Base-by-base conservation (phyloP, 2,329 filamentous ascomycete species). In the Pestalotiopsis sp. region DNA sequence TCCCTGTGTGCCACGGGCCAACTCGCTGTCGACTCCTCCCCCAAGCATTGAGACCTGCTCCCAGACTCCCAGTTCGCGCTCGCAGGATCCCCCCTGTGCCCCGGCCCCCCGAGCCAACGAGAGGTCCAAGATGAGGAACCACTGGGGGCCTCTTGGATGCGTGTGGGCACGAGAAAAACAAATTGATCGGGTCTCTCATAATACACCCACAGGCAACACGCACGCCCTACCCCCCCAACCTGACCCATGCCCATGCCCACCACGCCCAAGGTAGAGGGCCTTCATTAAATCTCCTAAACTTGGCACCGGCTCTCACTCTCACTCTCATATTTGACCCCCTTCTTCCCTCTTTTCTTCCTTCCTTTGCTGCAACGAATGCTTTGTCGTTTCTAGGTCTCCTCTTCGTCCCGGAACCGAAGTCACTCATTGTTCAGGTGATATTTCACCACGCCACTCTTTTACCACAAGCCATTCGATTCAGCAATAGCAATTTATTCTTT, bases 381-480 rank as follows among this genome's bases (percentile, higher is more conserved):
- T 66, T 66, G 56, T 62, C 65, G 69, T 65, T 69, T 67, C 24
- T 66, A 68, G 20, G 44, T 62, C 64, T 68, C 68, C 70, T 71
- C 71, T 69, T 72, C 70, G 71, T 68, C 64, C 70, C 72, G 73
- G 70, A 75, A 76, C 72, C 74, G 71, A 70, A 40, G 70, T 73
- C 73, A 71, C 68, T 76, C 75, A 72, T 77, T 77, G 72, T 70
- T 70, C 66, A 35, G 76, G 75, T 76, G 74, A 70, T 71, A 73
- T 71, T 61, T 68, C 75, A 74, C 75, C 73, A 73, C 71, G 73
- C 70, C 76, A 71, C 73, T 77, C 76, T 65, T 76, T 77, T 72
- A 70, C 70, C 17, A 52, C 44, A 69, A 64, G 24, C 64, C 66
- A 69, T 70, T 70, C 68, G 61, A 70, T 67, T 72, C 69, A 70